Base-by-base conservation (phyloP, 768 basidiomycete species). In the Pleurotus ostreatus region DNA sequence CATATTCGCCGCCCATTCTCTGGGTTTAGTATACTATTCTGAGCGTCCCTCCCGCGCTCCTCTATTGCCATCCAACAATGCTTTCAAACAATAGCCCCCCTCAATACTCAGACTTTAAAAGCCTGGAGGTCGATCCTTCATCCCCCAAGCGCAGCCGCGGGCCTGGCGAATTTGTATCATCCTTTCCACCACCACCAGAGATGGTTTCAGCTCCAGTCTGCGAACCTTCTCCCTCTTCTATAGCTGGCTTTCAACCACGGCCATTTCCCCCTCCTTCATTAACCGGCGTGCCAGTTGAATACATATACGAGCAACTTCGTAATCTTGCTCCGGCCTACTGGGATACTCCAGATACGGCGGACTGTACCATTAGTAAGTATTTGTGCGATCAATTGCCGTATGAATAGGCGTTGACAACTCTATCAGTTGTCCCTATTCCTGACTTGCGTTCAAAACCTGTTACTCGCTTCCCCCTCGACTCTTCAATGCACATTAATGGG, bases 341-440 rank as follows among this genome's bases (percentile, higher is more conserved):
- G 89, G 80, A 85, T 64, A 87, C 83, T 60, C 78, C 82, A 57
- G 85, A 88, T 61, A 88, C 84, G 1, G 81, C 89, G 7, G 87
- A 92, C 69, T 92, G 89, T 69, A 89, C 89, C 13, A 78, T 92
- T 56, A 78, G 90, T 90, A 63, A 34, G 80, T 26, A 18, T 4
- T 16, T 37, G 9, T 34, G 30, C 30, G 30, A 34, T 34, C 30
- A 34, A 11, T 11, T 34, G 30, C 30, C 11, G 9, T 11, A 34
- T 34, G 30, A 11, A 34, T 23, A 45, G 56, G 57, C 9, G 15
- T 39, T 52, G 51, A 52, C 38, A 18, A 9, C 13, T 49, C 61
- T 44, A 51, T 22, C 48, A 82, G 83, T 84, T 65, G 70, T 83
- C 58, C 80, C 81, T 41, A 69, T 81, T 54, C 79, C 78, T 30